A percentile compares a stretch with the other conserved stretches of the same genome.
Conservation (phyloP, 176 grass and related monocot species). For the Zoysia pacifica region DNA sequence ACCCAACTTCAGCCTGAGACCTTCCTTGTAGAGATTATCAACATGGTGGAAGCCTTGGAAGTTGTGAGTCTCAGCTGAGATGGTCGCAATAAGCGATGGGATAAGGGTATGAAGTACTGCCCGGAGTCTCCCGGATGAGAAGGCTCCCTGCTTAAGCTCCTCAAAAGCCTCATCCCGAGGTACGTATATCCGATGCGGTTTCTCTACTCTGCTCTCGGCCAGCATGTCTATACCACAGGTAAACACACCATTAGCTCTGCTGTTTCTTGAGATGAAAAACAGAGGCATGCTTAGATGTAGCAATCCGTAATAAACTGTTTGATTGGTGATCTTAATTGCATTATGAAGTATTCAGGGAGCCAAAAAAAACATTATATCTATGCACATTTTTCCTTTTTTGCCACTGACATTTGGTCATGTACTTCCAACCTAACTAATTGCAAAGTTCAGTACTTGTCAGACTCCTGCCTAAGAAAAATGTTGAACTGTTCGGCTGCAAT, state of each 20-base stretch:
- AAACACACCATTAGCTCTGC: constrained; percentile 15
- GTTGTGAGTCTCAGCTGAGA: constrained; percentile 81
- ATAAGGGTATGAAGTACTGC: constrained; percentile 91
- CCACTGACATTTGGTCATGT: constrained; percentile 11
- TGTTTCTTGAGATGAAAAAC: background rate
- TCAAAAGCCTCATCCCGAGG: constrained; percentile 92
- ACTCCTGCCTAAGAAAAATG: constrained; percentile 22
- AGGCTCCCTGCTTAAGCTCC: constrained; percentile 90
- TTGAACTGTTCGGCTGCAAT: constrained; percentile 22
- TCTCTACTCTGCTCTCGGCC: constrained; percentile 87
- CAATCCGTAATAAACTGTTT: constrained; percentile 11
- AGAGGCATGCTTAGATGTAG: background rate
- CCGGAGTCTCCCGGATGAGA: constrained; percentile 80
- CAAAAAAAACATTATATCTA: background rate
- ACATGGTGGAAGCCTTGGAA: constrained; percentile 97
- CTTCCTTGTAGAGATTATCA: constrained; percentile 99
- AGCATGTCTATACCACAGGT: constrained; percentile 61
- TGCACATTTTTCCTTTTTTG: background rate
- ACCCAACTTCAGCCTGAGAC: constrained; percentile 90
- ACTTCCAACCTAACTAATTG: constrained; percentile 29
- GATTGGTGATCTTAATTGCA: constrained; percentile 6
- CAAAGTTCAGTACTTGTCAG: constrained; percentile 14
- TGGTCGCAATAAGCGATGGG: constrained; percentile 86
- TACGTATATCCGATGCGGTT: constrained; percentile 89
- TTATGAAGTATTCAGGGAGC: background rate